Conservation (phyloP, 2,329 filamentous ascomycete genomes). For the Cladobotryum protrusum region DNA sequence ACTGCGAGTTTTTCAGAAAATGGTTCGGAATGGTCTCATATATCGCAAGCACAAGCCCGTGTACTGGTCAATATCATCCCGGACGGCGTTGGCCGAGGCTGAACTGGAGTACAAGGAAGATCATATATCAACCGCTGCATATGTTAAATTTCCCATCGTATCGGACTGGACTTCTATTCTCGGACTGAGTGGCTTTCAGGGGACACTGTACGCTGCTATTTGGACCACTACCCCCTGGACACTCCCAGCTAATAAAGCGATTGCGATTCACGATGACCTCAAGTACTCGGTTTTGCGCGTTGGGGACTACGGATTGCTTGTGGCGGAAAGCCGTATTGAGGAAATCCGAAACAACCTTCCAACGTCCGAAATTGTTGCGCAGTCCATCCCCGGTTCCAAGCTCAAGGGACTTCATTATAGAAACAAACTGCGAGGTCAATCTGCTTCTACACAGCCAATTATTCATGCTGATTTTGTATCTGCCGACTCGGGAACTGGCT, state of each 20-base stretch:
- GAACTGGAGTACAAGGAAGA: constrained; percentile 78
- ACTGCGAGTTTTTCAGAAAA: constrained; percentile 65
- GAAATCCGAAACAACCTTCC: constrained; percentile 44
- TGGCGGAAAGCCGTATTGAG: constrained; percentile 67
- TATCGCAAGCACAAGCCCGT: constrained; percentile 77
- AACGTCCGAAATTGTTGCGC: constrained; percentile 47
- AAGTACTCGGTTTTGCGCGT: constrained; percentile 64
- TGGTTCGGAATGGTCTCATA: constrained; percentile 67
- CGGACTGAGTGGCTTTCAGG: constrained; percentile 33
- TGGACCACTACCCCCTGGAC: constrained; percentile 99
- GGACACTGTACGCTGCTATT: constrained; percentile 69
- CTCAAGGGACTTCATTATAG: constrained; percentile 62
- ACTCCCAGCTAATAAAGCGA: constrained; percentile 82
- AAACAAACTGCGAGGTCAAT: constrained; percentile 59
- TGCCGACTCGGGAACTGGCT: constrained; percentile 79
- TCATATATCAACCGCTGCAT: constrained; percentile 67
- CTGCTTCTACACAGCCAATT: constrained; percentile 57
- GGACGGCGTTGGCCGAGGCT: constrained; percentile 74
- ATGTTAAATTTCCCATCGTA: constrained; percentile 69
- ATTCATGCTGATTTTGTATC: constrained; percentile 87
- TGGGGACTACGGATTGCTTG: constrained; percentile 54
- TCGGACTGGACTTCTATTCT: constrained; percentile 26
- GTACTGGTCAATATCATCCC: constrained; percentile 77
- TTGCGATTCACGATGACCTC: constrained; percentile 72
- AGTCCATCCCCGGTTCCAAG: constrained; percentile 56